phyloP scores from a whole-genome alignment of 2,329 filamentous ascomycete genomes.

The Colletotrichum zoysiae region DNA sequence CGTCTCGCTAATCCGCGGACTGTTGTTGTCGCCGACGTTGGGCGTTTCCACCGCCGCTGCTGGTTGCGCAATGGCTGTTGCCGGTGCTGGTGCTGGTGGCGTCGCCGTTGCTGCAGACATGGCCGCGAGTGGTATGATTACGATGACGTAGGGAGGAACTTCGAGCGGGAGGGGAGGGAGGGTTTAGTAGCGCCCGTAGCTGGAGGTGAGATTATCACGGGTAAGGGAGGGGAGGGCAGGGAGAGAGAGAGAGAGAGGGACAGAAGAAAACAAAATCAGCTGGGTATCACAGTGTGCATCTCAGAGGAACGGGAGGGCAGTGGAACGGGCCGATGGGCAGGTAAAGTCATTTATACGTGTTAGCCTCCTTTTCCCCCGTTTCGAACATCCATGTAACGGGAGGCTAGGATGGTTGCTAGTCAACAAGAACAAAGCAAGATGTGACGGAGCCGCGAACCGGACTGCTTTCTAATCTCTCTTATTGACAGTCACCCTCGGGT shows the following conservation, averaged over 20 bases:
- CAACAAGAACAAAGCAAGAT: slow-evolving; percentile 11
- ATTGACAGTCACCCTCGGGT: slow-evolving; percentile 15
- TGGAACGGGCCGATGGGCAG: slow-evolving; percentile 13
- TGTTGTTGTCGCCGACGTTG: not conserved
- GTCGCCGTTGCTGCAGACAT: slow-evolving; percentile 31
- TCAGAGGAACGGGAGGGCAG: not conserved
- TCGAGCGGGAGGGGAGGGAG: not conserved
- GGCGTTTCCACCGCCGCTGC: not conserved
- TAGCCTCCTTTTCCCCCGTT: not conserved
- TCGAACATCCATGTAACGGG: not conserved
- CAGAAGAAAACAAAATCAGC: not conserved
- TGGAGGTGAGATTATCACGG: not conserved
- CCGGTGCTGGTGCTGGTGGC: not conserved
- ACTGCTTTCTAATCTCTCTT: slow-evolving; percentile 31
- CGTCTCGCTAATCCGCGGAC: slow-evolving; percentile 32
- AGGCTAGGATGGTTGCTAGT: slow-evolving; percentile 3
- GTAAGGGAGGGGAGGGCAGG: not conserved
- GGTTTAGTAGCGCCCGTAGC: not conserved
- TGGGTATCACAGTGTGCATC: slow-evolving; percentile 26
- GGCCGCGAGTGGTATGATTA: not conserved
- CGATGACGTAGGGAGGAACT: slow-evolving; percentile 1
- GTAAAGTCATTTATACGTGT: slow-evolving; percentile 7
- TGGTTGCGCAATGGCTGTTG: slow-evolving; percentile 6
- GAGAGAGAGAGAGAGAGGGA: not conserved
- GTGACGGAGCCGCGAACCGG: slow-evolving; percentile 35